Base-by-base conservation (phyloP, 257 asterid genomes). In the Dorcoceras hygrometricum region DNA sequence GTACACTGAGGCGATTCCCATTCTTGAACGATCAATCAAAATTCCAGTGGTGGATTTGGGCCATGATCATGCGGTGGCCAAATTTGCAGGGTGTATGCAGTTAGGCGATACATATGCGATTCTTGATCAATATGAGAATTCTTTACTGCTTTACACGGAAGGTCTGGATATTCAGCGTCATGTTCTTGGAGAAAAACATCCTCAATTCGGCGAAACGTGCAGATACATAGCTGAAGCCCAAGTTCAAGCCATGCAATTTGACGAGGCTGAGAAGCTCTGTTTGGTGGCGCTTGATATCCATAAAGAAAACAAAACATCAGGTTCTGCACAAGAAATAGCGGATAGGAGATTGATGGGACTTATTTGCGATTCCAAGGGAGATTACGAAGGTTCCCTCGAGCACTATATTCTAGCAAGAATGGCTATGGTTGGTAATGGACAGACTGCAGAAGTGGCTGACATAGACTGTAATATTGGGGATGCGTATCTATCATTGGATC, bases 11-110 rank as follows among this genome's bases (percentile, higher is more conserved):
- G 98, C 98, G 3, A 80, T 94, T 62, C 95, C 91, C 0, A 55
- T 85, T 60, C 96, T 94, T 2, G 96, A 94, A 75, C 77, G 68
- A 57, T 91, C 99, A 0, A 90, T 90, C 24, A 93, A 89, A 16
- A 69, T 94, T 32, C 96, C 98, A 1, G 73, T 50, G 26, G 86
- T 87, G 83, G 96, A 89, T 70, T 76, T 84, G 68, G 96, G 93
- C 70, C 89, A 84, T 58, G 80, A 78, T 34, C 99, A 94, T 19
- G 91, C 96, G n/a, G 87, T 90, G 8, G 99, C 99, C 0, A 94
- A 94, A 71, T 94, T 94, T 61, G 86, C 96, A 0, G 99, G 99
- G 36, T 85, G 93, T 77, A 94, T 94, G 99, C 99, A 94, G 74
- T 68, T 94, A 28, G 99, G 98, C 4, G 99, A 94, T 65, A 94